A percentile compares a stretch with the other conserved stretches of the same genome.
These are phyloP conservation scores for Vanrija pseudolonga DNA, from an alignment of 1,284 basidiomycete species.

Conservation along the genomic window DNA sequence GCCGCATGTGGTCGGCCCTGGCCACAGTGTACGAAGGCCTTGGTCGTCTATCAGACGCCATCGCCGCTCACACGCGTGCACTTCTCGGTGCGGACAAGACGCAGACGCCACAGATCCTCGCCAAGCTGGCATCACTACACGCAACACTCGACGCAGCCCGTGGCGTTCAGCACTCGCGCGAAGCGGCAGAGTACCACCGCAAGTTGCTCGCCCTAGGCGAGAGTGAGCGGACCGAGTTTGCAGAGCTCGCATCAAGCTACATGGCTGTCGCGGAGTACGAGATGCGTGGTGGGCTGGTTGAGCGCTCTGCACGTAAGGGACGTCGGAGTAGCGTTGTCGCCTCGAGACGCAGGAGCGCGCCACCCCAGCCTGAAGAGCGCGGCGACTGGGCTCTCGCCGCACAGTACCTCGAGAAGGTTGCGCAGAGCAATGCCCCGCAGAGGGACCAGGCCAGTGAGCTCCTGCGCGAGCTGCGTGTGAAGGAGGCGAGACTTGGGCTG, in stretches of 20 bases:
- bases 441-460: slow-evolving; percentile 40
- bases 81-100: slow-evolving; percentile 75
- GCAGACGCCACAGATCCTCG: slow-evolving; percentile 67
- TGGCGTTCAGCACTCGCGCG: slow-evolving; percentile 1
- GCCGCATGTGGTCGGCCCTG: slow-evolving; percentile 92
- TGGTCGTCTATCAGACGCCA: slow-evolving; percentile 71
- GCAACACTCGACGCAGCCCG: slow-evolving; percentile 16
- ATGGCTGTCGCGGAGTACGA: slow-evolving; percentile 76
- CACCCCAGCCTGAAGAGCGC: slow-evolving; percentile 38
- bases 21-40: slow-evolving; percentile 92
- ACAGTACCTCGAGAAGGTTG: slow-evolving; percentile 64
- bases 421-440: slow-evolving; percentile 55
- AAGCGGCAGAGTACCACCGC: slow-evolving; percentile 33
- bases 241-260: slow-evolving; percentile 73
- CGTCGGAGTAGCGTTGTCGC: neutral
- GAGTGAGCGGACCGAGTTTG: slow-evolving; percentile 57
- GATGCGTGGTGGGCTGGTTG: slow-evolving; percentile 51
- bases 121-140: slow-evolving; percentile 71
- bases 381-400: slow-evolving; percentile 44
- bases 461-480: slow-evolving; percentile 31
- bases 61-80: slow-evolving; percentile 83
- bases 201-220: slow-evolving; percentile 69
- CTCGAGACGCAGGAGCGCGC: slow-evolving; percentile 51
- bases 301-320: neutral
- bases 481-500: slow-evolving; percentile 24